Conservation (phyloP, 2,329 filamentous ascomycete species). For the Pseudogymnoascus pannorum region DNA sequence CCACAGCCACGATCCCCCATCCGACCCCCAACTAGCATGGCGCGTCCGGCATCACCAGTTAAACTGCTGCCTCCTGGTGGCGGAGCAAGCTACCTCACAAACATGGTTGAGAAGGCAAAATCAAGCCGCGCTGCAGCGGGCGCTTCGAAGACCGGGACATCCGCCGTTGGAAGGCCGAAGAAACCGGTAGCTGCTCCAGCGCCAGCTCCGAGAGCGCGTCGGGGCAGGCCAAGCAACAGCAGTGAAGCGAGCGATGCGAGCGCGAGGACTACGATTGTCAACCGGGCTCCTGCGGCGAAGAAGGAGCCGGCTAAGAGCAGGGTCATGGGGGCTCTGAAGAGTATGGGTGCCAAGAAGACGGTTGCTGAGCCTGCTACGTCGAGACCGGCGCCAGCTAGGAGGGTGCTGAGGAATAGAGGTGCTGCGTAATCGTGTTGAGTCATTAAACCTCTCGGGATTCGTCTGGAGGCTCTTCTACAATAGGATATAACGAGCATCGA, state of each 20-base stretch:
- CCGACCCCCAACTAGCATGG: conserved; percentile 39
- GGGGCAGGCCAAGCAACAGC: conserved; percentile 48
- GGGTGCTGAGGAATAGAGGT: conserved; percentile 47
- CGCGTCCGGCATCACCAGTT: conserved; percentile 54
- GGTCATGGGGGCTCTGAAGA: conserved; percentile 45
- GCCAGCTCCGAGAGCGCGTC: conserved; percentile 37
- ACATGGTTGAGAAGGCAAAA: conserved; percentile 55
- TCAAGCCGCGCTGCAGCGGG: conserved; percentile 41
- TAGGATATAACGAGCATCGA: not conserved
- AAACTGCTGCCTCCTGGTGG: conserved; percentile 40
- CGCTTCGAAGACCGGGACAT: conserved; percentile 13
- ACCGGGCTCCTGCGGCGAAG: conserved; percentile 28
- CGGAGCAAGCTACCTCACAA: conserved; percentile 42
- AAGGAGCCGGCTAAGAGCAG: conserved; percentile 42
- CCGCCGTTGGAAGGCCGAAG: conserved; percentile 22
- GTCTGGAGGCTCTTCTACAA: not conserved
- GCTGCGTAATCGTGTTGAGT: conserved; percentile 19
- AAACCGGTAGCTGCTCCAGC: conserved; percentile 31
- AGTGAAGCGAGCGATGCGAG: conserved; percentile 60
- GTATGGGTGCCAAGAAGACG: conserved; percentile 44
- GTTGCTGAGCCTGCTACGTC: conserved; percentile 36
- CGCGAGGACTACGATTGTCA: conserved; percentile 49
- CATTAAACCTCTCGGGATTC: not conserved
- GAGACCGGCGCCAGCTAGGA: conserved; percentile 34
- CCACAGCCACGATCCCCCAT: conserved; percentile 23